A percentile compares a stretch with the other conserved stretches of the same genome.
Conservation (phyloP, 192 early-diverging fungal genomes). For the Podila horticola region DNA sequence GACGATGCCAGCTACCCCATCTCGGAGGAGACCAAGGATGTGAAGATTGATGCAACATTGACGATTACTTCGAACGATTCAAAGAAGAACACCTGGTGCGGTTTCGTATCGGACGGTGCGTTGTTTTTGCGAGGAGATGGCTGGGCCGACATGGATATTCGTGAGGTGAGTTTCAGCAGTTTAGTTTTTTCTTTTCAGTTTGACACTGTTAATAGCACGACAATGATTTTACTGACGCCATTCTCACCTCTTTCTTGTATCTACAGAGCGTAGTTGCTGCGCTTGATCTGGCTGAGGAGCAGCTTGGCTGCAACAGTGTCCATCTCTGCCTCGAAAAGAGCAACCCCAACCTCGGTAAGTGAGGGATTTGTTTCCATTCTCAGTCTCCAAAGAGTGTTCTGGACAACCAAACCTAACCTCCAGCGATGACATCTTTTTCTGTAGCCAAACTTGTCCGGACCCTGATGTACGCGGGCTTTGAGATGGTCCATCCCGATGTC, state of each 20-base stretch:
- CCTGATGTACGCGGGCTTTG: conserved; percentile 72
- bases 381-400: no score
- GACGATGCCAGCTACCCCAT: conserved; percentile 32
- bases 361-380: no score
- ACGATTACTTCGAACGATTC: conserved; percentile 41
- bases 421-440: background rate
- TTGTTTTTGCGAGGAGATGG: conserved; percentile 41
- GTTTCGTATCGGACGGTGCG: conserved; percentile 31
- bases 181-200: background rate
- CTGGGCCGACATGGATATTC: conserved; percentile 51
- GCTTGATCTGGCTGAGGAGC: conserved; percentile 49
- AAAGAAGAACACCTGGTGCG: conserved; percentile 46
- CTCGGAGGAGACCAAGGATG: conserved; percentile 15
- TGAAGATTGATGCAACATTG: conserved; percentile 41
- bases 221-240: no score
- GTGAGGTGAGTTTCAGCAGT: conserved; percentile 17
- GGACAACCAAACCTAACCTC: no score
- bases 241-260: background rate
- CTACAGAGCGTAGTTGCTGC: conserved; percentile 48
- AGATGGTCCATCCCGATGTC: conserved; percentile 61
- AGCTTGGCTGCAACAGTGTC: conserved; percentile 31
- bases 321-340: conserved; percentile 48
- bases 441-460: conserved; percentile 64
- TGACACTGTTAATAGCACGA: background rate
- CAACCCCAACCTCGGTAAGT: conserved; percentile 41